Evolutionary conservation across 2,329 filamentous ascomycete genomes (phyloP).

Genomic region (Geosmithia morbida): DNA sequence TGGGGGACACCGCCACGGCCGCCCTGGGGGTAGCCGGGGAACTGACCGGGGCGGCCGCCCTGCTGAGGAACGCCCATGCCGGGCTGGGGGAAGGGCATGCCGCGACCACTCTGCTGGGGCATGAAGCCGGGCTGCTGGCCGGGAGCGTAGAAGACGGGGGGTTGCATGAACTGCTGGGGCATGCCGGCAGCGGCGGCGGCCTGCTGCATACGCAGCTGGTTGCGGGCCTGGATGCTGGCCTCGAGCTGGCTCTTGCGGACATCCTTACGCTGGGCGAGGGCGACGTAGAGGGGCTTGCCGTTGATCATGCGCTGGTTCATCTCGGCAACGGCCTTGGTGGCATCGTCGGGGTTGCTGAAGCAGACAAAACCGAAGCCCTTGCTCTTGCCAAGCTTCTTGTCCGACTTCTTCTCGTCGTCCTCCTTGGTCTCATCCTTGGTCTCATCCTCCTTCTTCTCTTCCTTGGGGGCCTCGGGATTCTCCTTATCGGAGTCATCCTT

Average conservation of each 20-base stretch:
- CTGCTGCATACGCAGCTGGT: slow-evolving; percentile 97
- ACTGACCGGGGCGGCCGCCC: slow-evolving; percentile 73
- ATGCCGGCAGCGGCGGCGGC: slow-evolving; percentile 81
- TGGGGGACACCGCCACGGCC: slow-evolving; percentile 79
- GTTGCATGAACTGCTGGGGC: slow-evolving; percentile 76
- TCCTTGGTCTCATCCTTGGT: slow-evolving; percentile 30
- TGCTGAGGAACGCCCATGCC: slow-evolving; percentile 57
- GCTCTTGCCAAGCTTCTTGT: slow-evolving; percentile 82
- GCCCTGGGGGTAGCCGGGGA: slow-evolving; percentile 72
- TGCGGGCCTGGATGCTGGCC: slow-evolving; percentile 97
- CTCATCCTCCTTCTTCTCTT: slow-evolving; percentile 20
- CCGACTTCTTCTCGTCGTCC: slow-evolving; percentile 36
- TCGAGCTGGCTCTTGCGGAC: slow-evolving; percentile 98
- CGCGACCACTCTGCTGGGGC: slow-evolving; percentile 44
- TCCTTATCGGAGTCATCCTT: slow-evolving; percentile 36
- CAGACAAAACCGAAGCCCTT: slow-evolving; percentile 99
- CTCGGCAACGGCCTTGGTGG: slow-evolving; percentile 96
- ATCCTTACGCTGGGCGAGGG: slow-evolving; percentile 97
- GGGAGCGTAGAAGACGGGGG: slow-evolving; percentile 83
- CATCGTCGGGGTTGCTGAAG: slow-evolving; percentile 98
- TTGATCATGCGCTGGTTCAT: slow-evolving; percentile 99
- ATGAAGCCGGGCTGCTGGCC: slow-evolving; percentile 63
- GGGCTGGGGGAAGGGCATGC: slow-evolving; percentile 51
- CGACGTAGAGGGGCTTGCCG: slow-evolving; percentile 93
- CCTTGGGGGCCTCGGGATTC: slow-evolving; percentile 29